phyloP scores from a whole-genome alignment of 2,329 filamentous ascomycete species.

The Beauveria asiatica region DNA sequence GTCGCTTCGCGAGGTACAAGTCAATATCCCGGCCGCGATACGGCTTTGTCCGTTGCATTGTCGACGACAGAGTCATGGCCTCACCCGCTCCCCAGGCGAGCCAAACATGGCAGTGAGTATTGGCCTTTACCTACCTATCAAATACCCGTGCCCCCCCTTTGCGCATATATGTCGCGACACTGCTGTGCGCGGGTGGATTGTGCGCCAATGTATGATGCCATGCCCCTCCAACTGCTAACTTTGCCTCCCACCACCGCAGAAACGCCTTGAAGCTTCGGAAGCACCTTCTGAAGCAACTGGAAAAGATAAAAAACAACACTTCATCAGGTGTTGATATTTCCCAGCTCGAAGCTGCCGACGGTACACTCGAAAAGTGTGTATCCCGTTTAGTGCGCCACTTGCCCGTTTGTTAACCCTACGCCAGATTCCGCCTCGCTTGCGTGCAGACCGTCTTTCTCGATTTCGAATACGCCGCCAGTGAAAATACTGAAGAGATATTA shows the following conservation, averaged over 20 bases:
- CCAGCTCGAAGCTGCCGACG: conserved; percentile 36
- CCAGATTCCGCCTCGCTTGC: conserved; percentile 62
- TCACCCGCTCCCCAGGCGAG: conserved; percentile 22
- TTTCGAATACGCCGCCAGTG: conserved; percentile 53
- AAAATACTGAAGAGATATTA: conserved; percentile 60
- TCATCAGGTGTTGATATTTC: conserved; percentile 29
- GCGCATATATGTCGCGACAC: not conserved
- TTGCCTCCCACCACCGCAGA: conserved; percentile 21
- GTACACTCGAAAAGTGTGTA: conserved; percentile 33
- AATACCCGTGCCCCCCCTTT: not conserved
- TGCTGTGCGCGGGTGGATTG: not conserved
- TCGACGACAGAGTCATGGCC: conserved; percentile 10
- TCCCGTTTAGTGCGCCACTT: not conserved
- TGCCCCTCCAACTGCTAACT: conserved; percentile 12
- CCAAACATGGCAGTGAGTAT: conserved; percentile 32
- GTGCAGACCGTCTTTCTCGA: conserved; percentile 66
- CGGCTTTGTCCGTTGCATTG: not conserved
- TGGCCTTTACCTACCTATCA: not conserved
- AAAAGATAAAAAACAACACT: conserved; percentile 30
- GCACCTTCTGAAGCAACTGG: conserved; percentile 34
- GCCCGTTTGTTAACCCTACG: conserved; percentile 11
- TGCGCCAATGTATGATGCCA: conserved; percentile 2
- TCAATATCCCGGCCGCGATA: not conserved
- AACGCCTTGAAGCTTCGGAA: conserved; percentile 35
- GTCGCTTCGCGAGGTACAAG: not conserved